Percentiles rank a stretch among this genome's conserved stretches.
phyloP scores from a whole-genome alignment of 805 yeast genomes.

The Yarrowia porcina region DNA sequence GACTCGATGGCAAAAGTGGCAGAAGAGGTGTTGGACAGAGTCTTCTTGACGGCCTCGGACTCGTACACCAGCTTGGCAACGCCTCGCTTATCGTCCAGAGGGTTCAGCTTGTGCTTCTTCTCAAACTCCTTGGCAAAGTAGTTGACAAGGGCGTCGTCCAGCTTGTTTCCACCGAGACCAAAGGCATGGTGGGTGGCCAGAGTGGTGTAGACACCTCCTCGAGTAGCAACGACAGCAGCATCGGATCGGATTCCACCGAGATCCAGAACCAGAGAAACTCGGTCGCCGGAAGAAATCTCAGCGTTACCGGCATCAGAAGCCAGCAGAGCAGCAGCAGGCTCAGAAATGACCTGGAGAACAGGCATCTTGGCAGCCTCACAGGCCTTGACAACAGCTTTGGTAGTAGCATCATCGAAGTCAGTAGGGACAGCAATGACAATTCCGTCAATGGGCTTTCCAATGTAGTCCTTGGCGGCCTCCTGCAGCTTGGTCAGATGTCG shows the following conservation, averaged over 20 bases:
- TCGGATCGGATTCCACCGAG: slow-evolving; percentile 96
- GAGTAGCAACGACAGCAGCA: slow-evolving; percentile 86
- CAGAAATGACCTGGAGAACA: slow-evolving; percentile 83
- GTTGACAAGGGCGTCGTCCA: slow-evolving; percentile 77
- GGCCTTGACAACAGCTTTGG: slow-evolving; percentile 56
- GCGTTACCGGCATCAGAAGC: slow-evolving; percentile 42
- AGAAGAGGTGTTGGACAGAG: slow-evolving; percentile 82
- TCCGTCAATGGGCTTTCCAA: slow-evolving; percentile 76
- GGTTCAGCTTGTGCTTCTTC: slow-evolving; percentile 78
- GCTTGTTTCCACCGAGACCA: slow-evolving; percentile 80
- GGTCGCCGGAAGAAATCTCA: slow-evolving; percentile 48
- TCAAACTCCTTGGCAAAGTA: slow-evolving; percentile 90
- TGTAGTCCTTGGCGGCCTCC: slow-evolving; percentile 87
- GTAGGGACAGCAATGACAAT: slow-evolving; percentile 90
- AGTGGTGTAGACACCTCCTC: slow-evolving; percentile 91
- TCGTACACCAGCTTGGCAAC: slow-evolving; percentile 84
- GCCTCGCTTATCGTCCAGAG: slow-evolving; percentile 77
- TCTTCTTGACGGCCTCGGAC: slow-evolving; percentile 80
- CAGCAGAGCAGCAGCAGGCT: slow-evolving; percentile 86
- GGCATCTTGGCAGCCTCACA: slow-evolving; percentile 70
- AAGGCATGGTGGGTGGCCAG: slow-evolving; percentile 80
- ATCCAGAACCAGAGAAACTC: slow-evolving; percentile 87
- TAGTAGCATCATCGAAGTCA: slow-evolving; percentile 73
- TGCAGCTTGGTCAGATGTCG: slow-evolving; percentile 82
- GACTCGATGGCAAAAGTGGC: slow-evolving; percentile 94